Conservation (phyloP, 768 basidiomycete species). For the Mycena vitilis region DNA sequence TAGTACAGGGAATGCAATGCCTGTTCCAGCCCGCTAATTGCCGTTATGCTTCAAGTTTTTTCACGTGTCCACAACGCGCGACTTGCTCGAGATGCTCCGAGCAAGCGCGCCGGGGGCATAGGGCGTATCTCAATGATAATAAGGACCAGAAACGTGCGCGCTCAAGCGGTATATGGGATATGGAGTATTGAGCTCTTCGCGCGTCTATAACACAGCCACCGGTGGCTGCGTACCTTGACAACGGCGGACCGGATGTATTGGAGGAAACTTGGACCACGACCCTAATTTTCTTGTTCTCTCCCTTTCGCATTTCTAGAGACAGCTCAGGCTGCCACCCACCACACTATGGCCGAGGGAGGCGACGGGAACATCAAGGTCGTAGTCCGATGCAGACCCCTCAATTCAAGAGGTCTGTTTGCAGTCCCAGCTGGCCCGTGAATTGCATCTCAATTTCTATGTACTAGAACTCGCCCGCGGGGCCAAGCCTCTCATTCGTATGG, state of each 20-base stretch:
- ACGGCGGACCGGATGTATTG: slow-evolving; percentile 15
- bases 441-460: neutral
- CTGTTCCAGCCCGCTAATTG: neutral
- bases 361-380: slow-evolving; percentile 95
- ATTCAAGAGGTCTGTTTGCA: slow-evolving; percentile 82
- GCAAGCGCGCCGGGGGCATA: neutral
- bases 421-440: neutral
- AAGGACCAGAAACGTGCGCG: neutral
- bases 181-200: neutral
- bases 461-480: slow-evolving; percentile 94
- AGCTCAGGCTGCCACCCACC: slow-evolving; percentile 35
- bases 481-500: slow-evolving; percentile 94
- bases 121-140: neutral
- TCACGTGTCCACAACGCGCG: slow-evolving; percentile 8
- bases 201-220: neutral
- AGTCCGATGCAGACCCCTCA: slow-evolving; percentile 96
- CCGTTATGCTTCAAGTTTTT: neutral
- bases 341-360: slow-evolving; percentile 79
- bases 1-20: neutral
- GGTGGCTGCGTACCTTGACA: neutral
- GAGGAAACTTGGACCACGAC: slow-evolving; percentile 30
- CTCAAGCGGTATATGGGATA: neutral
- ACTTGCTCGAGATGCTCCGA: neutral
- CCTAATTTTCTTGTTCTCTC: slow-evolving; percentile 17
- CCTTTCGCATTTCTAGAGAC: slow-evolving; percentile 22